Evolutionary conservation across 2,329 filamentous ascomycete species (phyloP), one percentile per base, ranked within the genome.

Genomic region (Botrytis galanthina): DNA sequence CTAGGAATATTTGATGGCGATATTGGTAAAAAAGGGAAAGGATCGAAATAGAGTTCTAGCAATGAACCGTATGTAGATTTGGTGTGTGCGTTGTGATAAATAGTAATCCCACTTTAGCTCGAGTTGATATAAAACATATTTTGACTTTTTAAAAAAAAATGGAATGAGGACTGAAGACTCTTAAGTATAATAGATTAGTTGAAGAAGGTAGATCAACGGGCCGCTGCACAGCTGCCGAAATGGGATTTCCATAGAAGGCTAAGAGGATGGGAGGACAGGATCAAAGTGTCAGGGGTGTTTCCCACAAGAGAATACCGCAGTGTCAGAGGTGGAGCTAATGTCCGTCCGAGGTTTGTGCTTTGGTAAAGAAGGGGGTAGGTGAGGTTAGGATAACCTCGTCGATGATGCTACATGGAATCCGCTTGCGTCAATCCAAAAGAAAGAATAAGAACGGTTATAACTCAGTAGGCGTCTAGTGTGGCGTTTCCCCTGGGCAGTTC

Each of bases 321-420:
- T 69, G 63, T 72, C 51, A 69, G 62, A 69, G 63, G 42, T 59
- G 63, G 51, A 69, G 67, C 71, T 61, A 68, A 57, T 72, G 62
- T 44, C 71, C 62, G 71, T 72, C 70, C 61, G 63, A 72, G 71
- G 39, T 68, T 72, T 67, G 71, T 72, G 71, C 71, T 63, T 46
- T 69, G 62, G 9, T 39, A 67, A 72, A 69, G 71, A 68, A 72
- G 48, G 63, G 62, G 51, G 37, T 60, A 62, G 39, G 32, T 60
- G 57, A 71, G 29, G 51, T 70, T 61, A 51, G 71, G 71, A 69
- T 72, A 72, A 51, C 63, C 71, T 72, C 63, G 71, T 59, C 9
- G 71, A 60, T 60, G 71, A 35, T 35, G 39, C 29, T 60, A 60
- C 71, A 69, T 69, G 71, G 63, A 72, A 32, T 72, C 67, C 46